These are phyloP conservation scores for Populus deltoides DNA, from an alignment of 345 rosid species.

Conservation along the genomic window DNA sequence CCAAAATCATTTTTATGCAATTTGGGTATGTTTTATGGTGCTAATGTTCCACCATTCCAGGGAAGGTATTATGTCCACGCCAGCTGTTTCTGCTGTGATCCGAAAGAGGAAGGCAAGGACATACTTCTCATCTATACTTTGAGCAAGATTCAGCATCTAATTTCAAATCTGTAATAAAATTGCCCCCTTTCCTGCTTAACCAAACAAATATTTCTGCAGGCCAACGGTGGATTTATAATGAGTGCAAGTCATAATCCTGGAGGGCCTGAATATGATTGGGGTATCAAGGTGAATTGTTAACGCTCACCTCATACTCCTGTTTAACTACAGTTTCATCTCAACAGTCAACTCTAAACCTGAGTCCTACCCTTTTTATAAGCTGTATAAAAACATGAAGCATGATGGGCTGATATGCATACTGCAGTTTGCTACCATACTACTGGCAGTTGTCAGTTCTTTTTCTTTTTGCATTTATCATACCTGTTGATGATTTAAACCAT, in stretches of 20 bases:
- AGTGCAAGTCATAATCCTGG: slow-evolving; percentile 98
- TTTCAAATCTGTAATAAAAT: neutral
- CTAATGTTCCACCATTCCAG: slow-evolving; percentile 35
- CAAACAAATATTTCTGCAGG: slow-evolving; percentile 36
- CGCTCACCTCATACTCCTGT: slow-evolving; percentile 5
- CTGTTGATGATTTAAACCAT: neutral
- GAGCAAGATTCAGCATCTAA: slow-evolving; percentile 3
- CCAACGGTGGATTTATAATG: slow-evolving; percentile 95
- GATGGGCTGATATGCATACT: neutral
- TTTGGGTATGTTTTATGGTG: slow-evolving; percentile 3
- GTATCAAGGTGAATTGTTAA: slow-evolving; percentile 68
- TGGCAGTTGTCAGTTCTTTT: neutral
- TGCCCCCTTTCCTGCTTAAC: neutral
- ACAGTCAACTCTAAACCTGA: neutral
- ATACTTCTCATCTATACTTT: slow-evolving; percentile 3
- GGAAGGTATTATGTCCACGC: slow-evolving; percentile 86
- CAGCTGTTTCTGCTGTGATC: slow-evolving; percentile 91
- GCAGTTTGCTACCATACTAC: neutral
- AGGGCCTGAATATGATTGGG: slow-evolving; percentile 96
- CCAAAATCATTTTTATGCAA: neutral
- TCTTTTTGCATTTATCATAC: neutral
- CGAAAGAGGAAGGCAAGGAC: slow-evolving; percentile 64
- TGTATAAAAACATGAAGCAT: neutral
- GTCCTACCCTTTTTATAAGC: neutral
- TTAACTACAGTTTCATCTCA: neutral